These are phyloP conservation scores for Wickerhamomyces sp. DNA, from an alignment of 1,139 yeast genomes.

Conservation along the genomic window DNA sequence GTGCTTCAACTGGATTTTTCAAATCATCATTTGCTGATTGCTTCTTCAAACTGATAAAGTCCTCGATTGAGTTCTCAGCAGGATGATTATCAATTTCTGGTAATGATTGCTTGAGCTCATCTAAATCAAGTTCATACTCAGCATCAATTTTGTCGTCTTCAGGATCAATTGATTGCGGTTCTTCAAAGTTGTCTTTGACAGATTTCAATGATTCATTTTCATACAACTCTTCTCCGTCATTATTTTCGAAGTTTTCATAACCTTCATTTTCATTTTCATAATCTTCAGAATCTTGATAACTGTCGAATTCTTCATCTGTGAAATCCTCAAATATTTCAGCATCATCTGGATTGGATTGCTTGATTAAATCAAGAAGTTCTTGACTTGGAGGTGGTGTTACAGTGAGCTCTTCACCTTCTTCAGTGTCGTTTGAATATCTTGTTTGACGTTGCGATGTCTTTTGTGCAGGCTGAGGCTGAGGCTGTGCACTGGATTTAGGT, in stretches of 20 bases:
- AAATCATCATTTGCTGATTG: slow-evolving; percentile 32
- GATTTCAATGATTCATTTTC: slow-evolving; percentile 3
- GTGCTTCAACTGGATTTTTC: slow-evolving; percentile 18
- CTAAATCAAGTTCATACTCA: slow-evolving; percentile 9
- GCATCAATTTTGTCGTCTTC: slow-evolving; percentile 12
- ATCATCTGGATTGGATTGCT: slow-evolving; percentile 12
- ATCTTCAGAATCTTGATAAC: slow-evolving; percentile 6
- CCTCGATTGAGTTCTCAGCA: slow-evolving; percentile 5
- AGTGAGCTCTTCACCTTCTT: not conserved
- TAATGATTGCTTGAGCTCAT: slow-evolving; percentile 7
- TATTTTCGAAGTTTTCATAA: slow-evolving; percentile 21
- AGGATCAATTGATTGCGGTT: slow-evolving; percentile 9
- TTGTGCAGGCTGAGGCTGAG: not conserved
- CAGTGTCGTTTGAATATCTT: not conserved
- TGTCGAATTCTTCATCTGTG: slow-evolving; percentile 17
- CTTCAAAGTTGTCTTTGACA: slow-evolving; percentile 4
- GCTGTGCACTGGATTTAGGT: not conserved
- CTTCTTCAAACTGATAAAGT: slow-evolving; percentile 6
- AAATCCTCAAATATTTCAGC: slow-evolving; percentile 20
- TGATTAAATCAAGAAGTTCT: slow-evolving; percentile 18
- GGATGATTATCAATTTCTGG: slow-evolving; percentile 6
- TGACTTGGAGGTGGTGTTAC: slow-evolving; percentile 14
- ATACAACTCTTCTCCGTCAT: not conserved
- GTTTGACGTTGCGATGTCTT: not conserved
- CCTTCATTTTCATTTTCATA: slow-evolving; percentile 7